phyloP scores from a whole-genome alignment of 257 asterid species.

The Voacanga thouarsii region DNA sequence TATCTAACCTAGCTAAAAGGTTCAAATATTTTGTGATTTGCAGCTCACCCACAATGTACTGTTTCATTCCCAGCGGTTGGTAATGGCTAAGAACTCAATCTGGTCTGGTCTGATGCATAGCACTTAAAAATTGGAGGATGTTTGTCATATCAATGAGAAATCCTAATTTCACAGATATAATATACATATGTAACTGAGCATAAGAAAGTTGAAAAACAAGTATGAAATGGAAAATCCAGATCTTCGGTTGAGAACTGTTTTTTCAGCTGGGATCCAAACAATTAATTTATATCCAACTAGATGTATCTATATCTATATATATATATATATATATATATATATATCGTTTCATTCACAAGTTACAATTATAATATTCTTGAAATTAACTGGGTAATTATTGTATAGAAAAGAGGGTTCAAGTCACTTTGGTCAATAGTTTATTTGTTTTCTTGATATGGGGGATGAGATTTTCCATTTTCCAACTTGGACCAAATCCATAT shows the following conservation, averaged over 20 bases:
- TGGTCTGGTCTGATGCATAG: slow-evolving; percentile 5
- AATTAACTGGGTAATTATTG: background rate
- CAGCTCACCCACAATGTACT: background rate
- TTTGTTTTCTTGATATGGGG: background rate
- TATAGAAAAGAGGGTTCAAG: background rate
- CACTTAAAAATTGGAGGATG: slow-evolving; percentile 11
- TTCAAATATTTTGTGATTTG: background rate
- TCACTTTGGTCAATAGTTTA: background rate
- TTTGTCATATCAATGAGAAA: background rate
- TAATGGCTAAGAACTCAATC: slow-evolving; percentile 4
- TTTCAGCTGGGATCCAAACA: too few relatives aligned
- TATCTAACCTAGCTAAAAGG: background rate
- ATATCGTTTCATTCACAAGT: background rate
- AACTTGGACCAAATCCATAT: background rate
- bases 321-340: too few relatives aligned
- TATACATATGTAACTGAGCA: background rate
- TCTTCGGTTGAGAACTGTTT: background rate
- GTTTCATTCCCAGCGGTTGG: slow-evolving; percentile 30
- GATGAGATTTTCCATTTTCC: background rate
- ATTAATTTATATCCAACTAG: too few relatives aligned
- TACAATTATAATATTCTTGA: background rate
- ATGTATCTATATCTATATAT: too few relatives aligned
- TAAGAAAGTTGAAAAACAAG: background rate
- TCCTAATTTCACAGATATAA: background rate
- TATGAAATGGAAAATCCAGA: background rate